phyloP scores from a whole-genome alignment of 495 filamentous ascomycete genomes.

The Echria macrotheca region DNA sequence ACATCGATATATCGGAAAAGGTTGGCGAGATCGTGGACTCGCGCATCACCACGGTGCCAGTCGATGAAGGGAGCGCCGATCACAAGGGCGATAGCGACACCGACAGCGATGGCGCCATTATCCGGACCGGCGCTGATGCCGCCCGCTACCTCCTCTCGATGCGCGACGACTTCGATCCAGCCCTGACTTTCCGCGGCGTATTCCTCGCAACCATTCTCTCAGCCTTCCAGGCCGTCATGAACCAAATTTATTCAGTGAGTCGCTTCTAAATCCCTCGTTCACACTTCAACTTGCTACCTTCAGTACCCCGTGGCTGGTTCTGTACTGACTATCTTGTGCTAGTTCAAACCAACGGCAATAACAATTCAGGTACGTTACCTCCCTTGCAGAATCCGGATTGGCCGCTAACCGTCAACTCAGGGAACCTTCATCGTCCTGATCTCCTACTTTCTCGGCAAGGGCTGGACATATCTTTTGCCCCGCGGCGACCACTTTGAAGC shows the following conservation, averaged over 20 bases:
- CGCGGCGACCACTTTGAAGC: slow-evolving; percentile 32
- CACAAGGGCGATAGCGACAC: slow-evolving; percentile 7
- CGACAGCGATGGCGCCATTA: slow-evolving; percentile 29
- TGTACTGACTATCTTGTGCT: too few relatives aligned
- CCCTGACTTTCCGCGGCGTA: slow-evolving; percentile 43
- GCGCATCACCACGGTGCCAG: too few relatives aligned
- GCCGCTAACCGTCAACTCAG: too few relatives aligned
- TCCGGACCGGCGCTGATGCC: slow-evolving; percentile 22
- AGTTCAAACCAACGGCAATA: slow-evolving; percentile 14
- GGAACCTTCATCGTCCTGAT: slow-evolving; percentile 27
- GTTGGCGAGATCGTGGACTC: too few relatives aligned
- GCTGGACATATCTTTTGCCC: slow-evolving; percentile 38
- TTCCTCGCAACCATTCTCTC: slow-evolving; percentile 40
- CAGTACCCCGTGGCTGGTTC: too few relatives aligned
- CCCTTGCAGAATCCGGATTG: too few relatives aligned
- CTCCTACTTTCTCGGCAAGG: slow-evolving; percentile 33
- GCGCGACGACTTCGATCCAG: slow-evolving; percentile 40
- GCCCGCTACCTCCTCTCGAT: slow-evolving; percentile 32
- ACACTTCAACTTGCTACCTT: too few relatives aligned
- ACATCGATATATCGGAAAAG: too few relatives aligned
- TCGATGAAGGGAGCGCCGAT: not conserved
- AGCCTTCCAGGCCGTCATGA: slow-evolving; percentile 46
- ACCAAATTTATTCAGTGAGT: slow-evolving; percentile 40
- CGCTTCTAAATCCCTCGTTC: too few relatives aligned
- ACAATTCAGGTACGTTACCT: too few relatives aligned